Percentiles rank a stretch among this genome's conserved stretches.
These are phyloP conservation scores for Steccherinum ochraceum DNA, from an alignment of 768 basidiomycete genomes.

Conservation along the genomic window DNA sequence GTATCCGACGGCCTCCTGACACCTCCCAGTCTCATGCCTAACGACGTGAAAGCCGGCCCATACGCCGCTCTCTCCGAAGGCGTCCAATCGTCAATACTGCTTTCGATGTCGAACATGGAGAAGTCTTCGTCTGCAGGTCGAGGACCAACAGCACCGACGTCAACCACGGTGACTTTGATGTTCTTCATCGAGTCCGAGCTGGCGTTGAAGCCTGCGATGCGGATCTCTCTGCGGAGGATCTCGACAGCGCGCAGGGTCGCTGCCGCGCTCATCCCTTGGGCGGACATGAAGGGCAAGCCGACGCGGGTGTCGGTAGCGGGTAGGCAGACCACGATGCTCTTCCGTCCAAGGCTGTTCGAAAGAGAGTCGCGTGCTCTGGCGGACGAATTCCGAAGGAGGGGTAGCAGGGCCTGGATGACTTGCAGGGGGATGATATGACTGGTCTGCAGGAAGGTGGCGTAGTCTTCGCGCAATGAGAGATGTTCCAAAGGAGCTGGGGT, in stretches of 20 bases:
- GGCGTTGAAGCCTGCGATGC: constrained; percentile 47
- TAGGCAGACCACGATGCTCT: constrained; percentile 64
- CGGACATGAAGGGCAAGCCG: constrained; percentile 59
- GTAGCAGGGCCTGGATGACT: constrained; percentile 69
- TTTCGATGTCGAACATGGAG: constrained; percentile 21
- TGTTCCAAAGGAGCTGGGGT: constrained; percentile 62
- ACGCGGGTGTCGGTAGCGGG: constrained; percentile 68
- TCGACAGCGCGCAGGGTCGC: constrained; percentile 67
- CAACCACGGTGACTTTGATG: constrained; percentile 64
- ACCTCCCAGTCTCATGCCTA: constrained; percentile 27
- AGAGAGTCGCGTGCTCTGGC: constrained; percentile 45
- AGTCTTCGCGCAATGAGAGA: constrained; percentile 52
- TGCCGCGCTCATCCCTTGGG: constrained; percentile 72
- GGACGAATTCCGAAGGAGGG: constrained; percentile 66
- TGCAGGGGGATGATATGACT: constrained; percentile 76
- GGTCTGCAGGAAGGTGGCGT: constrained; percentile 65
- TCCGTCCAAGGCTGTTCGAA: constrained; percentile 32
- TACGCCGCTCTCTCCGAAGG: constrained; percentile 69
- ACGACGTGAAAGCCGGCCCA: constrained; percentile 57
- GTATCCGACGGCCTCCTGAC: constrained; percentile 48
- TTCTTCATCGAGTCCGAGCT: constrained; percentile 54
- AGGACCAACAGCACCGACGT: constrained; percentile 55
- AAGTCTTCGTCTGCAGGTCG: not conserved
- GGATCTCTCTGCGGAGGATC: constrained; percentile 68
- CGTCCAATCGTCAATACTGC: constrained; percentile 63